Evolutionary conservation across 2,329 filamentous ascomycete genomes (phyloP).

Genomic region (Arthroderma uncinatum): DNA sequence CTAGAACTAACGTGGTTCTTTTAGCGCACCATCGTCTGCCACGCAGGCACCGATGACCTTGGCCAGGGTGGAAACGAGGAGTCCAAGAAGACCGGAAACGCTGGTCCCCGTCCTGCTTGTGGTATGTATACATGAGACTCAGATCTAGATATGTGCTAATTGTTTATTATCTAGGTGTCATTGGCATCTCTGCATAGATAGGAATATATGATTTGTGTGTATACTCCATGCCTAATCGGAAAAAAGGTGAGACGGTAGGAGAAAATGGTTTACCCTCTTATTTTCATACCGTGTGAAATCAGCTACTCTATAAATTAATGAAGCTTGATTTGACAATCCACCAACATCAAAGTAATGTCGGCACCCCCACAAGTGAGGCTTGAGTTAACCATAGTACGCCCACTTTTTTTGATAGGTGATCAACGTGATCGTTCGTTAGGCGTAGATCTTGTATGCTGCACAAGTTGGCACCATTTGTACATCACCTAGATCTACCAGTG

Average conservation of each 20-base stretch:
- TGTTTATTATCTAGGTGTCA: conserved; percentile 51
- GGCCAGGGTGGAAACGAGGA: conserved; percentile 86
- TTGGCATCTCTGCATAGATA: conserved; percentile 68
- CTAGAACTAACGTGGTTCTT: not conserved
- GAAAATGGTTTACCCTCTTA: no score
- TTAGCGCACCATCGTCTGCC: conserved; percentile 86
- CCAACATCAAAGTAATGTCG: no score
- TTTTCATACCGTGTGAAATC: not conserved
- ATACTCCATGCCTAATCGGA: not conserved
- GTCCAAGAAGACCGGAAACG: conserved; percentile 97
- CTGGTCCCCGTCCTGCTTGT: conserved; percentile 84
- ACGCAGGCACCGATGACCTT: conserved; percentile 92
- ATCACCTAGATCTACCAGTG: no score
- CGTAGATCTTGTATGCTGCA: no score
- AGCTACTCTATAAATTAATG: not conserved
- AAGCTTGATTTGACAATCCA: not conserved
- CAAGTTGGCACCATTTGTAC: no score
- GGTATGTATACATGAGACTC: conserved; percentile 45
- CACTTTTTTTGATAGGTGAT: no score
- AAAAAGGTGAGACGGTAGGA: not conserved
- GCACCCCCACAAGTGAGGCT: no score
- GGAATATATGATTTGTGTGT: not conserved
- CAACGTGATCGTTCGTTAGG: no score
- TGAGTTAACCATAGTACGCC: no score
- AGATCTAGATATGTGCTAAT: not conserved